Evolutionary conservation across 2,329 filamentous ascomycete species (phyloP), one percentile per base, ranked within the genome.

Genomic region (Parascedosporium putredinis): DNA sequence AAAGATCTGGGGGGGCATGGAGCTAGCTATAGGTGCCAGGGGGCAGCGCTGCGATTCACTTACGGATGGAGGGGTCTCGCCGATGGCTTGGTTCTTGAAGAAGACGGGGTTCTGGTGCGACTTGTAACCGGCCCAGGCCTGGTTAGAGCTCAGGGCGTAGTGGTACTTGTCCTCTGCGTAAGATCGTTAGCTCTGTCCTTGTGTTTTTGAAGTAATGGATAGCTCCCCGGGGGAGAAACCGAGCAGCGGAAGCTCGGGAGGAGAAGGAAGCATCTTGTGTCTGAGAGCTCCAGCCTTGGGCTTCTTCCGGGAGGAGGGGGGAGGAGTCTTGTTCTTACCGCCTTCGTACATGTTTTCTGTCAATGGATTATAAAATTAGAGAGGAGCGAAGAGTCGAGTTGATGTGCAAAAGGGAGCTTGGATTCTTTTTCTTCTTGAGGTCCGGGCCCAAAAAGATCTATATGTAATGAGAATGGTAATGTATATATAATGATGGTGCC

Each of bases 91-190:
- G 52, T 74, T 78, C 44, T 76, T 69, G 68, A 91, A 88, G 68
- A 88, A 83, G 14, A 79, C 71, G 2, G 86, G 84, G 55, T 89
- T 79, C 58, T 81, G 73, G 55, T 79, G 72, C 46, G 74, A 66
- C 55, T 81, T 82, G 57, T 82, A 78, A 52, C 75, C 71, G 33
- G 83, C 81, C 83, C 84, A 90, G 56, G 80, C 73, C 55, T 79
- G 76, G 69, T 89, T 89, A 58, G 76, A 79, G 66, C 75, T 75
- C 58, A 89, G 66, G 53, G 81, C 79, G 59, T 77, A 75, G 56
- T 75, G 68, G 59, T 83, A 82, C 53, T 71, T 68, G 65, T 84
- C 79, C 71, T 72, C 68, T 70, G 60, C 36, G 55, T n/a, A 31
- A 6, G 29, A 5, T 4, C 12, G 29, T 40, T 22, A 48, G 20